Conservation (phyloP, 345 rosid species). For the Salix caprea region DNA sequence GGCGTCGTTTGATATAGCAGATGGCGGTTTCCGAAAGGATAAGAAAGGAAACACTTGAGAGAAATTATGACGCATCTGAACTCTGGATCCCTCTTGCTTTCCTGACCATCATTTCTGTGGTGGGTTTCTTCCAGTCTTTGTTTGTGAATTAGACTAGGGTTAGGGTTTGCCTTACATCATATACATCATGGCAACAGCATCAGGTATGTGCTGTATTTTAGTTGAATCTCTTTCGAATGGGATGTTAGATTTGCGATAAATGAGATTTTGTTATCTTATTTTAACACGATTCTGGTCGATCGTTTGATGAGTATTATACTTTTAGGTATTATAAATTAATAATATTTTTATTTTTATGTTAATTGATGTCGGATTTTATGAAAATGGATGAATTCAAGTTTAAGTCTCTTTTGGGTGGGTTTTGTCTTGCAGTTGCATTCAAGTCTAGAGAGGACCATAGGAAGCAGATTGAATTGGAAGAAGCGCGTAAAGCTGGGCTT, state of each 20-base stretch:
- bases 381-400: not conserved
- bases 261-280: not conserved
- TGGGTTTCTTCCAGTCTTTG: not conserved
- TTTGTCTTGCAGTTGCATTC: slow-evolving; percentile 45
- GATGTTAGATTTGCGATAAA: not conserved
- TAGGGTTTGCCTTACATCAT: not conserved
- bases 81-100: no score
- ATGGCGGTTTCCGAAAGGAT: no score
- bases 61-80: no score
- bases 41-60: no score
- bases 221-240: not conserved
- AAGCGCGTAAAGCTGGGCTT: slow-evolving; percentile 69
- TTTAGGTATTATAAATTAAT: not conserved
- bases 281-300: no score
- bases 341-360: not conserved
- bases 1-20: no score
- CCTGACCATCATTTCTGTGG: no score
- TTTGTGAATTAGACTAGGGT: not conserved
- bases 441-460: slow-evolving; percentile 63
- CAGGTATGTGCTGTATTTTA: slow-evolving; percentile 16
- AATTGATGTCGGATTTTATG: not conserved
- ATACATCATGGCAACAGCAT: slow-evolving; percentile 34
- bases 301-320: no score
- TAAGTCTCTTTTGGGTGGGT: not conserved
- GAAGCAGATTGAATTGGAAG: slow-evolving; percentile 65